Conservation (phyloP, 257 asterid genomes). For the Thymus quinquecostatus region DNA sequence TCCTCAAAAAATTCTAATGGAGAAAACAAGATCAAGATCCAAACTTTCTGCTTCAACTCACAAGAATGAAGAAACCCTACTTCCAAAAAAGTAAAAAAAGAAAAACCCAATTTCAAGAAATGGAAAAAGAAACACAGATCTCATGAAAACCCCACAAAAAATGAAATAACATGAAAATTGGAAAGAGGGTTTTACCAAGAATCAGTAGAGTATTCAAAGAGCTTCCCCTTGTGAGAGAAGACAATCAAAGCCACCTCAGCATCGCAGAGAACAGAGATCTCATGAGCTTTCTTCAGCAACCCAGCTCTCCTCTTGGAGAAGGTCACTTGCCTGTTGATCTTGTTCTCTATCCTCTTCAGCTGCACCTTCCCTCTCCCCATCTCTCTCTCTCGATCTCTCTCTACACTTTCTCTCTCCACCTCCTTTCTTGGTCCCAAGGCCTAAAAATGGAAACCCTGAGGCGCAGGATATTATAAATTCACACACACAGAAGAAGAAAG, state of each 20-base stretch:
- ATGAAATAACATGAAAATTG: neutral
- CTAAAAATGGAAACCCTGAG: slow-evolving; percentile 61
- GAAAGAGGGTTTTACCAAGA: slow-evolving; percentile 48
- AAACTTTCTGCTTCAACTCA: neutral
- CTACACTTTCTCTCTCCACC: neutral
- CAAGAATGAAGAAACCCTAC: slow-evolving; percentile 29
- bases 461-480: slow-evolving; percentile 24
- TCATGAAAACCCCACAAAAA: neutral
- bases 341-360: slow-evolving; percentile 76
- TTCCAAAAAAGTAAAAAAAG: neutral
- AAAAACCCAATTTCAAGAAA: slow-evolving; percentile 25
- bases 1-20: neutral
- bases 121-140: slow-evolving; percentile 17
- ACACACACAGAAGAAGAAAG: slow-evolving; percentile 21
- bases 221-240: slow-evolving; percentile 76
- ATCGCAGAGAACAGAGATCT: slow-evolving; percentile 84
- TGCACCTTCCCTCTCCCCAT: slow-evolving; percentile 93
- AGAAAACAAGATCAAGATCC: neutral
- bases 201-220: slow-evolving; percentile 74
- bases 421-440: slow-evolving; percentile 19
- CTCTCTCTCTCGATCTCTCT: neutral
- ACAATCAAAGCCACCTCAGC: slow-evolving; percentile 79
- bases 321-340: slow-evolving; percentile 82
- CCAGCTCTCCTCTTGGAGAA: slow-evolving; percentile 83
- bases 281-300: slow-evolving; percentile 79